Conservation (phyloP, 352 stramenopile genomes). For the Detonula confervacea region DNA sequence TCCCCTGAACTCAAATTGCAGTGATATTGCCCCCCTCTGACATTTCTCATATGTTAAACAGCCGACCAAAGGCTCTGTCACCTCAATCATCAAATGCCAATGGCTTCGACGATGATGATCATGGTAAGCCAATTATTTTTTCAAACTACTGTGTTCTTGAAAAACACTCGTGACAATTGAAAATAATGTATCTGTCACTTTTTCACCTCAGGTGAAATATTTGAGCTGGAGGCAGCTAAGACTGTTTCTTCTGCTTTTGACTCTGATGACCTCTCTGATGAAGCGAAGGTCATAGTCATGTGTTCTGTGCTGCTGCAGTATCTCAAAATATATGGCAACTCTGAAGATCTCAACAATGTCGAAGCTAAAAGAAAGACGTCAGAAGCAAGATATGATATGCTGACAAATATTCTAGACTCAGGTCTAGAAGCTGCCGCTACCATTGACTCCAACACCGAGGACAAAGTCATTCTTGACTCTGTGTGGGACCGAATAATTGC, state of each 20-base stretch:
- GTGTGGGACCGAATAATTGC: constrained; percentile 59
- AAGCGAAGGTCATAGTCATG: constrained; percentile 60
- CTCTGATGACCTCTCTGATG: constrained; percentile 52
- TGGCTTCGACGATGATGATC: constrained; percentile 36
- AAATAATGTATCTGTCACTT: neutral
- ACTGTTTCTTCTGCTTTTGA: constrained; percentile 53
- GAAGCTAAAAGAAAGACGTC: constrained; percentile 27
- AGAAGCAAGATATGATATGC: constrained; percentile 56
- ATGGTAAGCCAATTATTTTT: constrained; percentile 19
- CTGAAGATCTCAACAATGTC: constrained; percentile 9
- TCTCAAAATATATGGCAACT: constrained; percentile 46
- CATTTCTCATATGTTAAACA: constrained; percentile 8
- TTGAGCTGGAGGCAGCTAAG: constrained; percentile 59
- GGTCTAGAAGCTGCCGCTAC: constrained; percentile 43
- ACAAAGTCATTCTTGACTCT: constrained; percentile 48
- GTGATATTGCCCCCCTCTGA: neutral
- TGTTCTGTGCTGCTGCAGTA: constrained; percentile 61
- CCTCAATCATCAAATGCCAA: constrained; percentile 1
- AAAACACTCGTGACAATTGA: neutral
- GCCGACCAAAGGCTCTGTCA: constrained; percentile 31
- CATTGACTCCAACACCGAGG: constrained; percentile 39
- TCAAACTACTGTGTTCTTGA: neutral
- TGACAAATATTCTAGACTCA: constrained; percentile 59
- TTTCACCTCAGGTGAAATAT: constrained; percentile 45
- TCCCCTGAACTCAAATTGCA: constrained; percentile 10